Percentiles rank a stretch among this genome's conserved stretches.
Evolutionary conservation across 2,329 filamentous ascomycete species (phyloP).

Genomic region (Botryotinia calthae): DNA sequence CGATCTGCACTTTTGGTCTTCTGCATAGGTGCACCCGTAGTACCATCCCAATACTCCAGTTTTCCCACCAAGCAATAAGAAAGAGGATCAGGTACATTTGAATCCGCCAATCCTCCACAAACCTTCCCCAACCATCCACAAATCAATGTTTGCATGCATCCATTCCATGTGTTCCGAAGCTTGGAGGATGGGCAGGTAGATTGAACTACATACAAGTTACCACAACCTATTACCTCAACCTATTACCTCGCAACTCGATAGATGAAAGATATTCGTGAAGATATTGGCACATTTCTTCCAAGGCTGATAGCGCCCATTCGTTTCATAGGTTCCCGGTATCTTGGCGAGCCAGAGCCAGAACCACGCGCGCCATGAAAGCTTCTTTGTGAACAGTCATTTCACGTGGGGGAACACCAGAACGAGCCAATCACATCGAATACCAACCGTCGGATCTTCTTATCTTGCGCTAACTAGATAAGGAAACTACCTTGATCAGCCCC

Average conservation of each 20-base stretch:
- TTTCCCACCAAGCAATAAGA: not conserved
- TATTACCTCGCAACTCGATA: not conserved
- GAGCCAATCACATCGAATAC: not conserved
- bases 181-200: not conserved
- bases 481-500: not conserved
- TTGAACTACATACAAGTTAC: too few relatives aligned
- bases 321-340: not conserved
- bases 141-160: not conserved
- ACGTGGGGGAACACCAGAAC: not conserved
- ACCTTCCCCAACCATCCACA: not conserved
- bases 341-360: not conserved
- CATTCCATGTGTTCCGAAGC: not conserved
- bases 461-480: not conserved
- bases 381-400: not conserved
- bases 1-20: not conserved
- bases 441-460: constrained; percentile 10
- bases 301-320: not conserved
- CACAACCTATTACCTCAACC: too few relatives aligned
- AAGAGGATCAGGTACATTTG: not conserved
- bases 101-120: not conserved
- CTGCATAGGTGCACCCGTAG: not conserved
- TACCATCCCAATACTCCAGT: not conserved
- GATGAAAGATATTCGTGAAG: not conserved
- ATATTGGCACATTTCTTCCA: not conserved
- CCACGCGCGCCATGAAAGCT: not conserved